Percentiles rank a stretch among this genome's conserved stretches.
These are phyloP conservation scores for Aspergillus heteromorphus DNA, from an alignment of 495 filamentous ascomycete genomes.

Conservation along the genomic window DNA sequence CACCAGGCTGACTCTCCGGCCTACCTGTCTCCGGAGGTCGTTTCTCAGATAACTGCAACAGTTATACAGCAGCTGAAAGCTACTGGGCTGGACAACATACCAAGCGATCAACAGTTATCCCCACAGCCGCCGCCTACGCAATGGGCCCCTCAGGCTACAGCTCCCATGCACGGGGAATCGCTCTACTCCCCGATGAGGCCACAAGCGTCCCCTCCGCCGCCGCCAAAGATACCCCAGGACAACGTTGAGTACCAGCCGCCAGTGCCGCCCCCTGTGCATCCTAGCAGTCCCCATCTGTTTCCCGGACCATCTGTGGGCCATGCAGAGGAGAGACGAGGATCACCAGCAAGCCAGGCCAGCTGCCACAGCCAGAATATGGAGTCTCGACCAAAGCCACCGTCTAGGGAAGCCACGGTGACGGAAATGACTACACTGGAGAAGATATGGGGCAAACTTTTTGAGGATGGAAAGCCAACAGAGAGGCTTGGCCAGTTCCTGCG, in stretches of 20 bases:
- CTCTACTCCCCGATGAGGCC: slow-evolving; percentile 19
- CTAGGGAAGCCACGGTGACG: slow-evolving; percentile 40
- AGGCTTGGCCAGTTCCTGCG: slow-evolving; percentile 67
- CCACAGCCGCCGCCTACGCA: slow-evolving; percentile 28
- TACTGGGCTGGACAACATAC: slow-evolving; percentile 33
- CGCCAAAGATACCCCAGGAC: slow-evolving; percentile 18
- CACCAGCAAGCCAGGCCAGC: slow-evolving; percentile 34
- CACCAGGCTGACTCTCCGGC: slow-evolving; percentile 27
- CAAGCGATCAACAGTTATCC: slow-evolving; percentile 22
- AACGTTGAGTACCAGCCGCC: slow-evolving; percentile 41
- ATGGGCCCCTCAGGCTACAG: slow-evolving; percentile 22
- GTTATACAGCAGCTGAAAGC: slow-evolving; percentile 51
- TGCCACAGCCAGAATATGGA: slow-evolving; percentile 22
- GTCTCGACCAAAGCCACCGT: slow-evolving; percentile 39
- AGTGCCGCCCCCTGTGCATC: slow-evolving; percentile 26
- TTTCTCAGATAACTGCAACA: slow-evolving; percentile 47
- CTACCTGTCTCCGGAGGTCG: slow-evolving; percentile 44
- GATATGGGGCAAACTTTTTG: slow-evolving; percentile 76
- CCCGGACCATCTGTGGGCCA: slow-evolving; percentile 20
- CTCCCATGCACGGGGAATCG: slow-evolving; percentile 25
- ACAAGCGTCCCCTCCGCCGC: slow-evolving; percentile 18
- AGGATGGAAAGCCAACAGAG: slow-evolving; percentile 60
- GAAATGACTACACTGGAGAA: slow-evolving; percentile 59
- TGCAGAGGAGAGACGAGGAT: slow-evolving; percentile 20
- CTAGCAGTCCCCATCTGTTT: slow-evolving; percentile 21